These are phyloP conservation scores for Hyaloperonospora arabidopsidis DNA, from an alignment of 352 stramenopile genomes.

Conservation along the genomic window DNA sequence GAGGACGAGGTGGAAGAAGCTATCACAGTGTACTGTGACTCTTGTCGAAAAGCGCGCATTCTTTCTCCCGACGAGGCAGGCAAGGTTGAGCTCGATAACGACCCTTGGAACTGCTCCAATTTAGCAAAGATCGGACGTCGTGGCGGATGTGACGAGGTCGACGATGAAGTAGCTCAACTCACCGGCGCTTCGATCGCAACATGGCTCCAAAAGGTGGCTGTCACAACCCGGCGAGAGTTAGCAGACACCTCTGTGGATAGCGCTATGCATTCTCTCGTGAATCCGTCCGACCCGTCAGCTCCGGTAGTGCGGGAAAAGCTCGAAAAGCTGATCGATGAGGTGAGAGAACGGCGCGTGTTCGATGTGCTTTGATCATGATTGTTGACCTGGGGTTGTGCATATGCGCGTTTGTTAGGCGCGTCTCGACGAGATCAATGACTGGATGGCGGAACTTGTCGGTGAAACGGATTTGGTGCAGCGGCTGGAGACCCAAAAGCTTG, in stretches of 20 bases:
- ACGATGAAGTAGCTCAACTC: conserved; percentile 73
- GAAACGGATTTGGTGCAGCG: conserved; percentile 36
- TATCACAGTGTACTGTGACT: conserved; percentile 73
- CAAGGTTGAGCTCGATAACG: conserved; percentile 21
- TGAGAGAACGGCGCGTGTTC: conserved; percentile 7
- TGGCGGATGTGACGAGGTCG: conserved; percentile 40
- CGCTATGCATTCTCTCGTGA: conserved; percentile 30
- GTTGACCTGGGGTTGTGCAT: conserved; percentile 1
- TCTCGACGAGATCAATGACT: conserved; percentile 74
- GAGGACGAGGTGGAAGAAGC: conserved; percentile 53
- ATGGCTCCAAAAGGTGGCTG: conserved; percentile 34
- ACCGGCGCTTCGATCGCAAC: conserved; percentile 35
- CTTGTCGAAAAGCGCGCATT: conserved; percentile 74
- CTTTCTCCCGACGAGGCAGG: conserved; percentile 40
- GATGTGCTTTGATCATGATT: conserved; percentile 1
- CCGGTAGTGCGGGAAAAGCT: conserved; percentile 36
- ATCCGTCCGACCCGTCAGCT: conserved; percentile 32
- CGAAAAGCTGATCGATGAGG: conserved; percentile 52
- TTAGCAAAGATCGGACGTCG: conserved; percentile 31
- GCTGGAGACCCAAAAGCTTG: conserved; percentile 72
- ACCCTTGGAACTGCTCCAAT: conserved; percentile 55
- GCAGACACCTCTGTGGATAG: conserved; percentile 35
- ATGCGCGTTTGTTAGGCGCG: conserved; percentile 35
- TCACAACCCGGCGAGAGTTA: conserved; percentile 53
- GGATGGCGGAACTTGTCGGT: conserved; percentile 62